Evolutionary conservation across 495 filamentous ascomycete species (phyloP), one percentile per base, ranked within the genome.

Genomic region (Jackrogersella multiformis): DNA sequence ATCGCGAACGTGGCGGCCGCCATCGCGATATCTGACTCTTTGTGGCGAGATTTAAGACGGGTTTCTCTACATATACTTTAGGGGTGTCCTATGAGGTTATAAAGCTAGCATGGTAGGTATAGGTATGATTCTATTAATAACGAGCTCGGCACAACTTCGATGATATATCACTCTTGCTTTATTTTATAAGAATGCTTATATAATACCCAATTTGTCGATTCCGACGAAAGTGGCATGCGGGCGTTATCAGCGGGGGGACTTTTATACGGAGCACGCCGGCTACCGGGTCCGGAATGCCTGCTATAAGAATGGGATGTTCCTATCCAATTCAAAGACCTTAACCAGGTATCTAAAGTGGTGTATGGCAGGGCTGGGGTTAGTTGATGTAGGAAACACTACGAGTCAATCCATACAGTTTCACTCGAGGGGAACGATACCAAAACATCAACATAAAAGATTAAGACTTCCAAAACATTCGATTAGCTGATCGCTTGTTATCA

Each of bases 1-100:
- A 76, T 73, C 12, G 16, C 39, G 53, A 76, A 74, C 39, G 34
- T 20, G 41, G 28, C 26, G 15, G 45, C 57, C 15, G 59, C 59
- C 59, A 62, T 62, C 24, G 8, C 4, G 23, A 41, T 4, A 21
- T 4, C n/a, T n/a, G 12, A 21, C 23, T 12, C 35, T 38, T 38
- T 20, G 2, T 12, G 8, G 9, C 18, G n/a, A n/a, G n/a, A n/a
- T n/a, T n/a, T n/a, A n/a, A n/a, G n/a, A n/a, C n/a, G n/a, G n/a
- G n/a, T n/a, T n/a, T n/a, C 10, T 46, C 5, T n/a, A 13, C 21
- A n/a, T 26, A 24, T 13, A 46, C 5, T 9, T 13, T 26, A 46
- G 12, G 2, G 12, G 20, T 46, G 26, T n/a, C 42, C 12, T 2
- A 10, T 46, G 0, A 46, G 21, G 18, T 15, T 10, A 26, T 46